phyloP scores from a whole-genome alignment of 192 early-diverging fungal species.

The Globomyces pollinis-pini region DNA sequence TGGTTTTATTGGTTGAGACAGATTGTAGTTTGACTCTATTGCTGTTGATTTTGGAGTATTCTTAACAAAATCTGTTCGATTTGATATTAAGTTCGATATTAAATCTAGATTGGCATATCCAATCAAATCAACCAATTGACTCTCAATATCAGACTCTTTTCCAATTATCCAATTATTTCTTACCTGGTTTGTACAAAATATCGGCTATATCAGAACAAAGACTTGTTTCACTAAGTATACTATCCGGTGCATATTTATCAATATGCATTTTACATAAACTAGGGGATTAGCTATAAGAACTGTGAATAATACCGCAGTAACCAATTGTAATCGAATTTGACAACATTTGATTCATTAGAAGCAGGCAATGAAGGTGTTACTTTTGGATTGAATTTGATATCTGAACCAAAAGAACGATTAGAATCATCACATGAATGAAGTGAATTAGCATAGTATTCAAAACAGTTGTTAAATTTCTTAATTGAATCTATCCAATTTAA shows the following conservation, averaged over 20 bases:
- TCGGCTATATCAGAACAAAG: not conserved
- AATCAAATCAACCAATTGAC: conserved; percentile 59
- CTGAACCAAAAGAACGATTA: no score
- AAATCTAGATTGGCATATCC: conserved; percentile 70
- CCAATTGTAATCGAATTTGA: no score
- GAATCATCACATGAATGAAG: no score
- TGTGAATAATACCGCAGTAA: no score
- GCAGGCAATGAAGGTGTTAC: no score
- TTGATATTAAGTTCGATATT: conserved; percentile 45
- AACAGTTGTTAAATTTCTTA: no score
- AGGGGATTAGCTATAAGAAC: no score
- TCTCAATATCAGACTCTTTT: conserved; percentile 57
- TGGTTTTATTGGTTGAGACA: conserved; percentile 15
- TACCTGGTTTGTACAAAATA: not conserved
- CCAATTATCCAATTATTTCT: not conserved
- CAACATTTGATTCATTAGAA: no score
- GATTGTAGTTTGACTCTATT: conserved; percentile 7
- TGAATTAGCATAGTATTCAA: no score
- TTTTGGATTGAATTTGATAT: no score
- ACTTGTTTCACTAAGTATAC: not conserved
- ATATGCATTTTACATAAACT: not conserved
- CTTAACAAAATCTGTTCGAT: conserved; percentile 52
- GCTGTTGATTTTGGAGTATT: conserved; percentile 21
- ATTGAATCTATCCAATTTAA: no score
- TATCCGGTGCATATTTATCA: not conserved